Conservation (phyloP, 2,329 filamentous ascomycete species). For the Bimuria novae-zelandiae region DNA sequence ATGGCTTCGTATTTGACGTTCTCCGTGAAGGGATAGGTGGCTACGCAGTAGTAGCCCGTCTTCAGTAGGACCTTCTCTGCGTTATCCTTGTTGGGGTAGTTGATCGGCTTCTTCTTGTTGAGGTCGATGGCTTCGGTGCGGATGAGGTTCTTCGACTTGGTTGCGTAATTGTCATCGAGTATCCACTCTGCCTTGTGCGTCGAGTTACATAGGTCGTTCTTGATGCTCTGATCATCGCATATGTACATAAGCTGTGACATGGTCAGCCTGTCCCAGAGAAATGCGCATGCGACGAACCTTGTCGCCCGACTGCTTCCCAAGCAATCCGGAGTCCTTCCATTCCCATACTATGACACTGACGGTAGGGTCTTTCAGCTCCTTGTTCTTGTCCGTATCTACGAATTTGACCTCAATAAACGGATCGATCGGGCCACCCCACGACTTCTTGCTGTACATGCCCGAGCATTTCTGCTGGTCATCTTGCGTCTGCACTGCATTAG, state of each 20-base stretch:
- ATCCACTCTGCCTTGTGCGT: conserved; percentile 86
- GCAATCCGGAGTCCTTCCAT: conserved; percentile 81
- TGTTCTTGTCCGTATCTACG: conserved; percentile 58
- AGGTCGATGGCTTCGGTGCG: conserved; percentile 81
- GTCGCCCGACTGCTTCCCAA: conserved; percentile 63
- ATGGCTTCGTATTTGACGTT: conserved; percentile 74
- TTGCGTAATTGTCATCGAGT: conserved; percentile 73
- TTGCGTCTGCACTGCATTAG: conserved; percentile 63
- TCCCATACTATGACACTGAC: conserved; percentile 91
- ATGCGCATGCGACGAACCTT: conserved; percentile 26
- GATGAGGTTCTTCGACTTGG: conserved; percentile 72
- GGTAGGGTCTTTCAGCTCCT: conserved; percentile 69
- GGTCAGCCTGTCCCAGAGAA: conserved; percentile 23
- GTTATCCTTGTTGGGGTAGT: conserved; percentile 71
- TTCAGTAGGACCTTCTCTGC: conserved; percentile 52
- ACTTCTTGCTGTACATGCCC: conserved; percentile 91
- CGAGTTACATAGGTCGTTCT: conserved; percentile 71
- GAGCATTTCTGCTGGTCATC: conserved; percentile 81
- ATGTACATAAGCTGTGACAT: conserved; percentile 65
- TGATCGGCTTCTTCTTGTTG: conserved; percentile 72
- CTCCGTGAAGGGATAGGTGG: conserved; percentile 71
- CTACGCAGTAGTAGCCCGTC: conserved; percentile 95
- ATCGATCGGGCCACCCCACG: conserved; percentile 86
- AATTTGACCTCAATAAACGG: conserved; percentile 90
- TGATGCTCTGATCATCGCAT: conserved; percentile 74